Evolutionary conservation across 2,329 filamentous ascomycete species (phyloP).

Genomic region (Nakataea oryzae): DNA sequence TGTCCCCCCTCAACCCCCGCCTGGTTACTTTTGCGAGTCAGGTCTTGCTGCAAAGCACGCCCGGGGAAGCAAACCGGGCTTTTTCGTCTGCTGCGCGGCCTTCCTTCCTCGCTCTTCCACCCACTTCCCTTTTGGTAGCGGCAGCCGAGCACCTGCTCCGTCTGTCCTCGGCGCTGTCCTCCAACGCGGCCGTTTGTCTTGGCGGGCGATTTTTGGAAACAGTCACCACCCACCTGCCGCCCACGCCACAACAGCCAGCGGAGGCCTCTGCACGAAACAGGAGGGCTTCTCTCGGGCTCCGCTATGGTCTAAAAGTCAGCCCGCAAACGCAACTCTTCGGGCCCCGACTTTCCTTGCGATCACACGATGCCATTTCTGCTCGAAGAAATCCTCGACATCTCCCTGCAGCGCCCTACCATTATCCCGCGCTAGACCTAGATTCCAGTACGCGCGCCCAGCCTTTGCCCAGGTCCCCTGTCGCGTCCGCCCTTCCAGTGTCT

Average conservation of each 20-base stretch:
- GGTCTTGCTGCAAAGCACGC: background rate
- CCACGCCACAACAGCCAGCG: background rate
- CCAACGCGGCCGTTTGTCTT: background rate
- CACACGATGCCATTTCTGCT: constrained; percentile 2
- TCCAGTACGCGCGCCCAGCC: background rate
- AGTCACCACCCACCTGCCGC: constrained; percentile 1
- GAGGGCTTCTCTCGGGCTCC: background rate
- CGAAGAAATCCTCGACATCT: constrained; percentile 1
- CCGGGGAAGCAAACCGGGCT: too few species aligned
- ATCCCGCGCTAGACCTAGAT: background rate
- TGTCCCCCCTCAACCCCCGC: background rate
- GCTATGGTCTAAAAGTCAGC: background rate
- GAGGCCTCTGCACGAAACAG: background rate
- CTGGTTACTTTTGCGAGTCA: background rate
- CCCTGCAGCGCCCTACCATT: background rate
- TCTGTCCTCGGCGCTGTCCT: background rate
- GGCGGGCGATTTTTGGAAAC: background rate
- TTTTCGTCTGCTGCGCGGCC: background rate
- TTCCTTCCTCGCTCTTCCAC: background rate
- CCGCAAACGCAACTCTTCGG: background rate
- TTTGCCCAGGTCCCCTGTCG: too few species aligned
- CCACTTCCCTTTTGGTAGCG: background rate
- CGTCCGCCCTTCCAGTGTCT: too few species aligned
- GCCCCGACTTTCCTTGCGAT: background rate
- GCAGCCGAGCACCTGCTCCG: background rate